Percentiles rank a stretch among this genome's conserved stretches.
Evolutionary conservation across 129 eudicot genomes (phyloP).

Genomic region (Arctium lappa): DNA sequence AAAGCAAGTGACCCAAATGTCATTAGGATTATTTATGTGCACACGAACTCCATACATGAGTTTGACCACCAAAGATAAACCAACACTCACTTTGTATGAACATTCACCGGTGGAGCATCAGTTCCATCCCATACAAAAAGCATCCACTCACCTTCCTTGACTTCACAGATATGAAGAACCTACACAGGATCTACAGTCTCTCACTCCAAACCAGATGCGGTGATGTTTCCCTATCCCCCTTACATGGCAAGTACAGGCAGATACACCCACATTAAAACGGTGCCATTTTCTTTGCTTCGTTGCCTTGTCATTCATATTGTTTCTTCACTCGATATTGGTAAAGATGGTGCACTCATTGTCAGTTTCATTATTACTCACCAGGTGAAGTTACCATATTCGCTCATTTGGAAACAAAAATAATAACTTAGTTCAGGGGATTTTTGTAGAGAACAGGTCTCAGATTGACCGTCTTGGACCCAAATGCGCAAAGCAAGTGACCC

Average conservation of each 20-base stretch:
- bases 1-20: background rate
- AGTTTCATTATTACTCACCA: background rate
- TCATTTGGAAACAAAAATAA: background rate
- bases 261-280: no score
- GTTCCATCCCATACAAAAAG: slow-evolving; percentile 93
- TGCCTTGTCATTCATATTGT: no score
- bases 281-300: no score
- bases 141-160: slow-evolving; percentile 55
- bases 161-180: slow-evolving; percentile 72
- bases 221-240: no score
- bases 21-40: background rate
- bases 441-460: background rate
- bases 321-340: no score
- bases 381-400: background rate
- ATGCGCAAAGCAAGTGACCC: background rate
- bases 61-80: slow-evolving; percentile 17
- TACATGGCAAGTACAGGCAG: no score
- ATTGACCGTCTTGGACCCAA: background rate
- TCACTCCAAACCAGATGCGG: no score
- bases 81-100: slow-evolving; percentile 58
- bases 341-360: background rate
- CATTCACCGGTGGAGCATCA: slow-evolving; percentile 60
- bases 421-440: background rate
- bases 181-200: background rate
- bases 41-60: slow-evolving; percentile 4